Conservation (phyloP, 2,329 filamentous ascomycete genomes). For the Endothia cerciana region DNA sequence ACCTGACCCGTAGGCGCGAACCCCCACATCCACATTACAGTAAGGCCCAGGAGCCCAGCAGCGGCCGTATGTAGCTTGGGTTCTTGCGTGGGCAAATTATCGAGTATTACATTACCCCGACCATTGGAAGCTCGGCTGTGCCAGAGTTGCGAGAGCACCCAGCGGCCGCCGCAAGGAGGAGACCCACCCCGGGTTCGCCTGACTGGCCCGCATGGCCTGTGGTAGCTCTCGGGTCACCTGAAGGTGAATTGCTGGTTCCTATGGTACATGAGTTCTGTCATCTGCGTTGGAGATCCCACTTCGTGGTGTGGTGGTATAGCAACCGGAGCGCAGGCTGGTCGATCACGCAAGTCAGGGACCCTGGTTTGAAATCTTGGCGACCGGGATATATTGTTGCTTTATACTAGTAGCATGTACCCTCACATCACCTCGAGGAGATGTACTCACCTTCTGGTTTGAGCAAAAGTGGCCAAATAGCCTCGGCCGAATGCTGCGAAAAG, state of each 20-base stretch:
- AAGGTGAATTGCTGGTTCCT: too few species aligned
- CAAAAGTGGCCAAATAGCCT: neutral
- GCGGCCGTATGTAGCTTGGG: too few species aligned
- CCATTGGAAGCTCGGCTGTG: too few species aligned
- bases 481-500: neutral
- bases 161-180: too few species aligned
- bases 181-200: too few species aligned
- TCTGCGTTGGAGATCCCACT: neutral
- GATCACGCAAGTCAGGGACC: neutral
- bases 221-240: neutral
- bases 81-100: too few species aligned
- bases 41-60: too few species aligned
- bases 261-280: neutral
- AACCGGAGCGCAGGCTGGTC: neutral
- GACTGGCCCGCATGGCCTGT: neutral
- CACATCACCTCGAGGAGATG: neutral
- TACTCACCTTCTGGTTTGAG: neutral
- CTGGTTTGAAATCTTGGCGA: neutral
- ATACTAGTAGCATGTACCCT: neutral
- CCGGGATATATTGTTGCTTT: neutral
- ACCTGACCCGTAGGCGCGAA: neutral
- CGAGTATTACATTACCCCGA: too few species aligned
- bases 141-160: too few species aligned
- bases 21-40: too few species aligned
- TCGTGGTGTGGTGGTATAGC: neutral